phyloP scores from a whole-genome alignment of 2,329 filamentous ascomycete genomes.

The Dactylellina drechsleri region DNA sequence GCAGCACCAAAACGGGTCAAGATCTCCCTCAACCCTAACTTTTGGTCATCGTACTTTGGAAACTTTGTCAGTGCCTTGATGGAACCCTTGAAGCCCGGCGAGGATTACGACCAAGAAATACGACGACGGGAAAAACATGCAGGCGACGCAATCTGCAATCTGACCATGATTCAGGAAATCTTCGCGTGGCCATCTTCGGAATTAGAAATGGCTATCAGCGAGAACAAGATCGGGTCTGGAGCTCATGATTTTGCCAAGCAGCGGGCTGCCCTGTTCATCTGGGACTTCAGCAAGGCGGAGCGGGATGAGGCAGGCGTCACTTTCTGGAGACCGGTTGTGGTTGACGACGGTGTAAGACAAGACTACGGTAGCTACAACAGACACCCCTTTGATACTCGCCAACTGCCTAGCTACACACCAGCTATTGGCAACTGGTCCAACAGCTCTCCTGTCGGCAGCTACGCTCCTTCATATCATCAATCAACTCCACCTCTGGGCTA shows the following conservation, averaged over 20 bases:
- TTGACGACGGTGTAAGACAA: slow-evolving; percentile 43
- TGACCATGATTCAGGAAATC: slow-evolving; percentile 58
- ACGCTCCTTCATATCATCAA: slow-evolving; percentile 52
- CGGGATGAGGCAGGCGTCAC: slow-evolving; percentile 50
- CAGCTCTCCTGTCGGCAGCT: slow-evolving; percentile 52
- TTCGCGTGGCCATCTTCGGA: slow-evolving; percentile 55
- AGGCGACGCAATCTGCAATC: slow-evolving; percentile 56
- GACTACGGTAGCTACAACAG: slow-evolving; percentile 41
- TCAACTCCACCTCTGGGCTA: slow-evolving; percentile 49
- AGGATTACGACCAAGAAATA: slow-evolving; percentile 51
- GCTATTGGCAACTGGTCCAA: slow-evolving; percentile 53
- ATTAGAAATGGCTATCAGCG: slow-evolving; percentile 47
- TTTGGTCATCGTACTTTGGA: slow-evolving; percentile 53
- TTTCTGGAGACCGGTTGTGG: slow-evolving; percentile 49
- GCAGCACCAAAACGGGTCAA: slow-evolving; percentile 50
- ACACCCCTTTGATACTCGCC: slow-evolving; percentile 50
- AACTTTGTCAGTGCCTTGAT: slow-evolving; percentile 44
- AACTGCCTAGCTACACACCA: slow-evolving; percentile 50
- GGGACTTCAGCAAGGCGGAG: slow-evolving; percentile 58
- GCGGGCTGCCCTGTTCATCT: slow-evolving; percentile 57
- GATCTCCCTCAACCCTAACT: slow-evolving; percentile 51
- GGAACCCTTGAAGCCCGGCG: slow-evolving; percentile 35
- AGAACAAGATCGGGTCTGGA: slow-evolving; percentile 37
- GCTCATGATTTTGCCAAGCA: slow-evolving; percentile 49
- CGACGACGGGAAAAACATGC: slow-evolving; percentile 56